Base-by-base conservation (phyloP, 768 basidiomycete species). In the Gyrodon lividus region DNA sequence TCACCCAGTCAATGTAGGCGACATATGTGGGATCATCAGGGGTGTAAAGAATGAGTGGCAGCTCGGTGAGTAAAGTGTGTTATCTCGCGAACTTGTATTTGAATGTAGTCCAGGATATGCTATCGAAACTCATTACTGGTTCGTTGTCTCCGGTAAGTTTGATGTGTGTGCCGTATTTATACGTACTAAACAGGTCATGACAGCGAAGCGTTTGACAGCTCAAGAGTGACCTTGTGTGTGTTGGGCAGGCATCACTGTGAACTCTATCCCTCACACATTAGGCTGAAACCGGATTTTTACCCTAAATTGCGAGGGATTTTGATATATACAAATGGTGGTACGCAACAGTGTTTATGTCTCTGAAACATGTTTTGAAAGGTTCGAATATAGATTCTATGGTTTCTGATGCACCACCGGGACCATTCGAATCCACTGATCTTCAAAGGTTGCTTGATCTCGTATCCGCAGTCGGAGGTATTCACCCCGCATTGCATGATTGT, bases 1-100 rank as follows among this genome's bases (percentile, higher is more conserved):
- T 26, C 72, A 80, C 28, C 53, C 68, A 0, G 73, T 69, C 20
- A 17, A 41, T 5, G 56, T 72, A 64, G 67, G 30, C 78, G 77
- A 6, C 67, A 57, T 78, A 41, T 48, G 72, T 62, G 64, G 5
- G 38, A 17, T 66, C 74, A 24, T 62, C 72, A 63, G 67, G 34
- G 78, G 77, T 7, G 68, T 72, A 72, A 0, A 69, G 67, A 9
- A 64, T 5, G 12, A 20, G 38, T 4, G 39, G 19, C 51, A 52
- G 12, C 49, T 52, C 38, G 39, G 51, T 49, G 20, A 23, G 51
- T 46, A 17, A n/a, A 16, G 28, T 30, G 22, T 9, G 4, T 37
- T 31, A 31, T 38, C 8, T 34, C 16, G 13, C 13, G 5, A 23
- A 14, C 16, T 33, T 24, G 16, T 39, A 2, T 17, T 50, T 26